phyloP scores from a whole-genome alignment of 2,329 filamentous ascomycete genomes.

The Aspergillus niger region DNA sequence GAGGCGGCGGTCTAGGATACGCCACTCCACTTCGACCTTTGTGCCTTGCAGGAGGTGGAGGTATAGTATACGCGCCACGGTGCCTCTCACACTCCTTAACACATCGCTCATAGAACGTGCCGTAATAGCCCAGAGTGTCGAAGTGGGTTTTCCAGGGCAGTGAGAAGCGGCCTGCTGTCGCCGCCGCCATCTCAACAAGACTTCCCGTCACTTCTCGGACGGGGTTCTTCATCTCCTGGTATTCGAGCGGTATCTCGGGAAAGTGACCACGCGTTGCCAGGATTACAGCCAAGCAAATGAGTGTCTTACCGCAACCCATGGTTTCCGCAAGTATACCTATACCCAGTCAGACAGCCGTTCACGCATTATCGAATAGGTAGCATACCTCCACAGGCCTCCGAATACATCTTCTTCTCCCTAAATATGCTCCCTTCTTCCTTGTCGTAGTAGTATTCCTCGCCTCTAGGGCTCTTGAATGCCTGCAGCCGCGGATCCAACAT shows the following conservation, averaged over 20 bases:
- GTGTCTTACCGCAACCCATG: slow-evolving; percentile 73
- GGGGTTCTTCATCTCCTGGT: slow-evolving; percentile 50
- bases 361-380: background rate
- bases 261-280: slow-evolving; percentile 72
- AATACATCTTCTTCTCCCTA: slow-evolving; percentile 70
- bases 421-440: slow-evolving; percentile 63
- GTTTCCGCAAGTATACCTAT: slow-evolving; percentile 49
- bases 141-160: slow-evolving; percentile 72
- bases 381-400: slow-evolving; percentile 70
- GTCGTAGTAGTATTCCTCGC: slow-evolving; percentile 69
- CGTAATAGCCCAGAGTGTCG: slow-evolving; percentile 51
- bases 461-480: slow-evolving; percentile 60
- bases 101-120: slow-evolving; percentile 58
- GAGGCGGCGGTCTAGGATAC: slow-evolving; percentile 42
- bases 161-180: slow-evolving; percentile 65
- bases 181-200: slow-evolving; percentile 74
- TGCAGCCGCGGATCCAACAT: slow-evolving; percentile 74
- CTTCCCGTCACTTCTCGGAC: slow-evolving; percentile 58
- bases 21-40: slow-evolving; percentile 46
- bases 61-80: slow-evolving; percentile 61
- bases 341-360: background rate
- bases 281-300: slow-evolving; percentile 79
- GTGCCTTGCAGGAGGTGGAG: slow-evolving; percentile 45
- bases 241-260: slow-evolving; percentile 65
- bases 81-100: slow-evolving; percentile 60